These are phyloP conservation scores for Venturia oleaginea DNA, from an alignment of 2,329 filamentous ascomycete species.

Conservation along the genomic window DNA sequence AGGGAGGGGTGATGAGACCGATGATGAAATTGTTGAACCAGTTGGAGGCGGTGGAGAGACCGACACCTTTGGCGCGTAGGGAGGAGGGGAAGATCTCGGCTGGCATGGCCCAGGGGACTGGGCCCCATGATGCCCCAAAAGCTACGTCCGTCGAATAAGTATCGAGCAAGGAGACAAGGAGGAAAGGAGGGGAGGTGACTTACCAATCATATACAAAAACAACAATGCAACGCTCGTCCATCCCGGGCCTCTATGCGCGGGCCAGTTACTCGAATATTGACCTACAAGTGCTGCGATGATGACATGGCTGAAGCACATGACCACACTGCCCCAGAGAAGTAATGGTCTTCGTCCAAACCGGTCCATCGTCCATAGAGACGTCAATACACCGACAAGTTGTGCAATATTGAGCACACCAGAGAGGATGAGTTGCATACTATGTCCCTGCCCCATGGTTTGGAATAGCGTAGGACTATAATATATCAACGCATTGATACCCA, in stretches of 20 bases:
- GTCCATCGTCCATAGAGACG: conserved; percentile 36
- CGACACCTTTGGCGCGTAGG: conserved; percentile 56
- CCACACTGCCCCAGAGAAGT: conserved; percentile 33
- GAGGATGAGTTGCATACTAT: conserved; percentile 31
- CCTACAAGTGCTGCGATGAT: conserved; percentile 47
- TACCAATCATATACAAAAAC: conserved; percentile 50
- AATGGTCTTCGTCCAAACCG: conserved; percentile 32
- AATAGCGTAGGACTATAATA: conserved; percentile 42
- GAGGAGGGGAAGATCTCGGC: conserved; percentile 56
- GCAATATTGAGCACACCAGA: conserved; percentile 35
- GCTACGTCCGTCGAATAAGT: conserved; percentile 20
- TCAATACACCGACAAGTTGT: conserved; percentile 33
- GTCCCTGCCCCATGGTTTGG: conserved; percentile 28
- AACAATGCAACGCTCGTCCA: conserved; percentile 50
- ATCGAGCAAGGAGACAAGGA: background rate
- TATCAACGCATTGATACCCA: conserved; percentile 38
- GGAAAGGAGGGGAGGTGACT: background rate
- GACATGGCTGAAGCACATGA: conserved; percentile 40
- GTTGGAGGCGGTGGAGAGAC: conserved; percentile 53
- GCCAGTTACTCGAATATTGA: conserved; percentile 43
- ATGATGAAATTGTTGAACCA: conserved; percentile 59
- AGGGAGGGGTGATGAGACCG: conserved; percentile 56
- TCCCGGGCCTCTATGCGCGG: conserved; percentile 41
- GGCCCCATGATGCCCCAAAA: conserved; percentile 52
- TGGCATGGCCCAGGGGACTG: conserved; percentile 39